These are phyloP conservation scores for Dioscorea zingiberensis DNA, from an alignment of 106 monocot species.

Conservation along the genomic window DNA sequence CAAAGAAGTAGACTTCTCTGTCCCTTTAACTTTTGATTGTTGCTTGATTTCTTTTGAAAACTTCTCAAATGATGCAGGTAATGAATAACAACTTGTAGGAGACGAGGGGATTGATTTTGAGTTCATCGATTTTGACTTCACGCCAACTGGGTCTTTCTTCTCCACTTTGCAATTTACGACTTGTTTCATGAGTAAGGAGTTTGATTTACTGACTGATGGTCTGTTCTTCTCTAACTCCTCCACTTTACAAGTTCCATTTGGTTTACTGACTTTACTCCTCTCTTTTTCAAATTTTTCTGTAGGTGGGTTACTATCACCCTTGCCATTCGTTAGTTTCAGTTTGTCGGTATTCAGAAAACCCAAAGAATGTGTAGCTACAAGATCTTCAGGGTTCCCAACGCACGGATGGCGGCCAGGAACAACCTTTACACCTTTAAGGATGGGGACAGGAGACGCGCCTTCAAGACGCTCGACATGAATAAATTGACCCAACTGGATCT, in stretches of 20 bases:
- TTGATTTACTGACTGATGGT: constrained; percentile 25
- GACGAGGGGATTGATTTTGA: constrained; percentile 37
- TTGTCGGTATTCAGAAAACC: constrained; percentile 38
- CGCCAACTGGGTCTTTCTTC: constrained; percentile 13
- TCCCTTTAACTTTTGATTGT: constrained; percentile 30
- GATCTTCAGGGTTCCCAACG: constrained; percentile 65
- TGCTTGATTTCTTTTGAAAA: constrained; percentile 53
- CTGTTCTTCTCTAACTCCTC: constrained; percentile 14
- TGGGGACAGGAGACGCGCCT: constrained; percentile 58
- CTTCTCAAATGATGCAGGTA: constrained; percentile 61
- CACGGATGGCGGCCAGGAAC: constrained; percentile 61
- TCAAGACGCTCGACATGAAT: constrained; percentile 69
- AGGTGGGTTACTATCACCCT: background rate
- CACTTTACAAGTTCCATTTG: constrained; percentile 17
- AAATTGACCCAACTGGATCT: constrained; percentile 70
- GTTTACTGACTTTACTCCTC: constrained; percentile 16
- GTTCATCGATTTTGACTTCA: constrained; percentile 25
- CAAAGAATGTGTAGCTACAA: constrained; percentile 46
- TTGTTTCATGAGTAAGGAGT: constrained; percentile 21
- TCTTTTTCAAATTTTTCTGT: constrained; percentile 12
- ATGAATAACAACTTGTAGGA: constrained; percentile 59
- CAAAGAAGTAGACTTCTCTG: constrained; percentile 28
- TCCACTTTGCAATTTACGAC: constrained; percentile 18
- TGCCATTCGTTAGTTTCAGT: constrained; percentile 22
- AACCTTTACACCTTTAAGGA: constrained; percentile 52